A percentile compares a stretch with the other conserved stretches of the same genome.
These are phyloP conservation scores for Cladosporium sphaerospermum DNA, from an alignment of 2,329 filamentous ascomycete genomes.

Conservation along the genomic window DNA sequence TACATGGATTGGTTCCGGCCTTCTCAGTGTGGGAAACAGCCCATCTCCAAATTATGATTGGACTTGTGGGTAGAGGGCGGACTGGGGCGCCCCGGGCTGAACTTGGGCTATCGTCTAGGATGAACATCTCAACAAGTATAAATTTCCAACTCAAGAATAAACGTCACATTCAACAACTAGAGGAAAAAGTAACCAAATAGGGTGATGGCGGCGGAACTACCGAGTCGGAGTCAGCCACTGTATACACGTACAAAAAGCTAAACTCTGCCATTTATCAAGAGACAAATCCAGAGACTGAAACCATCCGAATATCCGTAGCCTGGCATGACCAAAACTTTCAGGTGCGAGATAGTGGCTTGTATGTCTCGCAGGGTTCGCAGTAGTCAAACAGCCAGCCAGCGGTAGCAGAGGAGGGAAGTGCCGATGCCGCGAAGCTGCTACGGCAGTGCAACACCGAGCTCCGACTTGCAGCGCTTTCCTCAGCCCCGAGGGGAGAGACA, in stretches of 20 bases:
- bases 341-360: not conserved
- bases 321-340: not conserved
- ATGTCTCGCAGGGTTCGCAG: not conserved
- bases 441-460: not conserved
- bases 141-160: not conserved
- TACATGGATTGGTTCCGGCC: constrained; percentile 33
- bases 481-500: not conserved
- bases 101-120: not conserved
- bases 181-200: not conserved
- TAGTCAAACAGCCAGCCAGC: no score
- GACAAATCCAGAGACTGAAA: not conserved
- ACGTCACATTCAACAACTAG: not conserved
- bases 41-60: not conserved
- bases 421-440: not conserved
- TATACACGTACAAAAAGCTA: not conserved
- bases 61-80: not conserved
- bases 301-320: not conserved
- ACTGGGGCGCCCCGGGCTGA: not conserved
- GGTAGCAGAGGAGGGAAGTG: no score
- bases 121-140: not conserved
- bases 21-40: not conserved
- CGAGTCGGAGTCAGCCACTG: not conserved
- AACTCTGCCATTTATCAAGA: not conserved
- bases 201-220: not conserved
- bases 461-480: not conserved